A percentile compares a stretch with the other conserved stretches of the same genome.
Evolutionary conservation across 1,139 yeast species (phyloP).

Genomic region (Debaryomyces singareniensis): DNA sequence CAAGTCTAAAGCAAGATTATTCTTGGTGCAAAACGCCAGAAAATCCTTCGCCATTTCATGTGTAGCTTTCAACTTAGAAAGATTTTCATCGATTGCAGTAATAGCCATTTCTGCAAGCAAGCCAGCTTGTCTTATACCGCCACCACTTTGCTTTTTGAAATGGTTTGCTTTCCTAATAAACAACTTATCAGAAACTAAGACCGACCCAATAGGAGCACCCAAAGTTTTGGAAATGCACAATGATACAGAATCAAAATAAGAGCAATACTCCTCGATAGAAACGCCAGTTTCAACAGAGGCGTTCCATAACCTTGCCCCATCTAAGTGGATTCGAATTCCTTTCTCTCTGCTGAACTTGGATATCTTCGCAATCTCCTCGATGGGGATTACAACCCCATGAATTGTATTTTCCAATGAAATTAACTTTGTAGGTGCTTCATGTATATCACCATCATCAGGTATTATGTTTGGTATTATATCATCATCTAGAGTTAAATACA

Average conservation of each 20-base stretch:
- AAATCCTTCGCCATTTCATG: slow-evolving; percentile 51
- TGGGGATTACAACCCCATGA: slow-evolving; percentile 39
- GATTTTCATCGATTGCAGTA: slow-evolving; percentile 35
- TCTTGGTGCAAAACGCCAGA: slow-evolving; percentile 31
- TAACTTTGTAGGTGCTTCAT: slow-evolving; percentile 41
- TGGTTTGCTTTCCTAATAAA: slow-evolving; percentile 40
- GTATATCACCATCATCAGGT: slow-evolving; percentile 46
- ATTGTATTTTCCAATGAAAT: slow-evolving; percentile 41
- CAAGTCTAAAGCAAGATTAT: slow-evolving; percentile 27
- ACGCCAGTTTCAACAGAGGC: slow-evolving; percentile 38
- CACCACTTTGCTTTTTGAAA: slow-evolving; percentile 42
- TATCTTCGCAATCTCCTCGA: slow-evolving; percentile 35
- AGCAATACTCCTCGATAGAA: slow-evolving; percentile 31
- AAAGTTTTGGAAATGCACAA: slow-evolving; percentile 40
- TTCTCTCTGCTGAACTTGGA: slow-evolving; percentile 29
- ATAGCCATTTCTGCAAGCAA: slow-evolving; percentile 36
- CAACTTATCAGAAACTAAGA: slow-evolving; percentile 27
- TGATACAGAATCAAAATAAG: slow-evolving; percentile 38
- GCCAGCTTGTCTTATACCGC: slow-evolving; percentile 44
- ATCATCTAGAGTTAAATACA: slow-evolving; percentile 33
- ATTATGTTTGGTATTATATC: slow-evolving; percentile 31
- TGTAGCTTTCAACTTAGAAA: slow-evolving; percentile 37
- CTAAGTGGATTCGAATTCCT: slow-evolving; percentile 33
- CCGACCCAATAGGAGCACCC: slow-evolving; percentile 44
- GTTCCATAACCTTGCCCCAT: slow-evolving; percentile 45